Evolutionary conservation across 495 filamentous ascomycete genomes (phyloP), one percentile per base, ranked within the genome.

Genomic region (Aspergillus carlsbadensis): DNA sequence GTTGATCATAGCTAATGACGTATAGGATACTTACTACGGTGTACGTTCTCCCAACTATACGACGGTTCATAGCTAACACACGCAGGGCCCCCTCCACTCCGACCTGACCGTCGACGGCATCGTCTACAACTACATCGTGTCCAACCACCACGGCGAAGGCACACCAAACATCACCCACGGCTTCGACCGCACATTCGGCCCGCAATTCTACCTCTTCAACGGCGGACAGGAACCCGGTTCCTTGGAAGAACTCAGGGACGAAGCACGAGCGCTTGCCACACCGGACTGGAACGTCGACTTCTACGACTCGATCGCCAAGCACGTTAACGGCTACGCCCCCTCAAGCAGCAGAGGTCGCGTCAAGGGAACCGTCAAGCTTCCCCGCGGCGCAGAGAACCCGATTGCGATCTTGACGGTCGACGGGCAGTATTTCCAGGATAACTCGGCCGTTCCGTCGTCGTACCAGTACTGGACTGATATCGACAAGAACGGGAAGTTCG

Each of bases 391-490:
- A 20, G 67, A 65, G 29, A 66, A 66, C 10, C 69, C 79, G 0
- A 70, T 85, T 29, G 80, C 81, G 8, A 70, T 84, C 18, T 68
- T 85, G 5, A 74, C 79, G 13, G 76, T 73, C 51, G 75, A 74
- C 46, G 74, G 75, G 1, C 68, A 79, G 10, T 78, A 80, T 52
- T 82, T 82, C 63, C 80, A 86, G 62, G 82, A 84, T 43, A 85
- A 84, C 54, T 77, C 71, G 2, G 68, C 73, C 7, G 76, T 80
- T 31, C 50, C 72, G 2, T 61, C 60, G 3, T 73, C 79, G 3
- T 78, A 80, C 48, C 82, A 85, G 61, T 84, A 85, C 63, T 84
- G 81, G 83, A 70, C 69, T 1, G 76, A 84, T 15, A 73, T 85
- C 20, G 67, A 70, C 21, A 36, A 65, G 5, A 66, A 62, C n/a